These are phyloP conservation scores for Phytopythium oedochilum DNA, from an alignment of 352 stramenopile species.

Conservation along the genomic window DNA sequence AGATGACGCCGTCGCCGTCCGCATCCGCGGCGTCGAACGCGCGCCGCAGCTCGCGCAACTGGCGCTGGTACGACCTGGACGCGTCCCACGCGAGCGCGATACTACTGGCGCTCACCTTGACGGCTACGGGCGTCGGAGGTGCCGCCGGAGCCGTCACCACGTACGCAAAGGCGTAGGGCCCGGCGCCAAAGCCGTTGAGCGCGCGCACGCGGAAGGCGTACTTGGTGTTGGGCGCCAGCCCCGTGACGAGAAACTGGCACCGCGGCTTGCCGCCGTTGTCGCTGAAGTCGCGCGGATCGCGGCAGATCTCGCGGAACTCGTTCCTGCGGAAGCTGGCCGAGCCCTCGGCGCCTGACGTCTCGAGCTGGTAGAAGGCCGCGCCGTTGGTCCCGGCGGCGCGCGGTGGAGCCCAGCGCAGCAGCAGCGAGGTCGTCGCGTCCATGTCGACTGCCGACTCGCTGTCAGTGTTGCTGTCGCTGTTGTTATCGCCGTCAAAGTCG, in stretches of 20 bases:
- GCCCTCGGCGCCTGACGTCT: slow-evolving; percentile 74
- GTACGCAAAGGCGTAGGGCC: slow-evolving; percentile 78
- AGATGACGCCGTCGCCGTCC: slow-evolving; percentile 71
- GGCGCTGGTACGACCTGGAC: slow-evolving; percentile 56
- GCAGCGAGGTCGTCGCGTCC: slow-evolving; percentile 66
- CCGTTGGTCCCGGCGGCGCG: slow-evolving; percentile 55
- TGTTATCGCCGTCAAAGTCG: slow-evolving; percentile 30
- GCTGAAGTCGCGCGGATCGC: slow-evolving; percentile 84
- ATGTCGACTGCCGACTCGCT: slow-evolving; percentile 7
- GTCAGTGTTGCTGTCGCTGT: slow-evolving; percentile 6
- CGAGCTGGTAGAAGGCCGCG: slow-evolving; percentile 78
- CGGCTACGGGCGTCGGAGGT: slow-evolving; percentile 61
- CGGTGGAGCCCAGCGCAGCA: slow-evolving; percentile 66
- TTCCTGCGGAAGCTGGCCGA: slow-evolving; percentile 60
- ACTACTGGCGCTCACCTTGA: slow-evolving; percentile 59
- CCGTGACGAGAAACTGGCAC: slow-evolving; percentile 64
- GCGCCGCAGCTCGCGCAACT: slow-evolving; percentile 65
- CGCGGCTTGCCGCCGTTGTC: slow-evolving; percentile 76
- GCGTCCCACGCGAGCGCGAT: slow-evolving; percentile 78
- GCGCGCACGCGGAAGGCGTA: slow-evolving; percentile 88
- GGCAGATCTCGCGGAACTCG: slow-evolving; percentile 77
- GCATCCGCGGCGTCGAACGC: slow-evolving; percentile 82
- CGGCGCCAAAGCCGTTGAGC: slow-evolving; percentile 89
- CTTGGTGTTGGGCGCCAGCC: slow-evolving; percentile 79
- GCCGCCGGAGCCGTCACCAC: slow-evolving; percentile 79